Evolutionary conservation across 1,284 basidiomycete genomes (phyloP).

Genomic region (Meira miltonrushii): DNA sequence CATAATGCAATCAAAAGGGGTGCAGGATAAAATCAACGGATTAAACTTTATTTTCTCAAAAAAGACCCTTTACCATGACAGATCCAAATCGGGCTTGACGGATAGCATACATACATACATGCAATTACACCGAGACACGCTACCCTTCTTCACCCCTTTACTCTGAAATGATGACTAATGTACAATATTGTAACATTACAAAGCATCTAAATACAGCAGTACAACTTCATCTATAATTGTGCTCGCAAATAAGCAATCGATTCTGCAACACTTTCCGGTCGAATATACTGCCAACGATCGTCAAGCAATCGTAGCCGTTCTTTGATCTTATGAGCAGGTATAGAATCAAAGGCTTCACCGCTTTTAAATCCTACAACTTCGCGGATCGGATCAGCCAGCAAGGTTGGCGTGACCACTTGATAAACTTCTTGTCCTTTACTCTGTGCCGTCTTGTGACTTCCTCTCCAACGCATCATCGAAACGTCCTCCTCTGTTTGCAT

Average conservation of each 20-base stretch:
- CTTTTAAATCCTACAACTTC: background rate
- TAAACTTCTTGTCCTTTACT: background rate
- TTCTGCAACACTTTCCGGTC: constrained; percentile 1
- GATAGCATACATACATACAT: too few species aligned
- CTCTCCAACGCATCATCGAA: background rate
- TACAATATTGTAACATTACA: too few species aligned
- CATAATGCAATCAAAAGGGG: too few species aligned
- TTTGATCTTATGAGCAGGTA: background rate
- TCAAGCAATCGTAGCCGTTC: background rate
- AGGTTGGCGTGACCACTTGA: background rate
- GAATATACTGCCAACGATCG: constrained; percentile 4
- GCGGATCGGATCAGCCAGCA: constrained; percentile 1
- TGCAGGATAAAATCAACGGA: too few species aligned
- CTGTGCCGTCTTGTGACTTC: background rate
- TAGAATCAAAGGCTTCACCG: background rate
- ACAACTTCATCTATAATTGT: too few species aligned
- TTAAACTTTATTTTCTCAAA: too few species aligned
- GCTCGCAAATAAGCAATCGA: background rate
- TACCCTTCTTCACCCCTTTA: too few species aligned
- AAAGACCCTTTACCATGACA: too few species aligned
- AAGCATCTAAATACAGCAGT: too few species aligned
- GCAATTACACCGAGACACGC: too few species aligned
- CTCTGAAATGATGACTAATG: too few species aligned
- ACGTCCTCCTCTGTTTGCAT: background rate
- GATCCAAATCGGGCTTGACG: too few species aligned